Conservation (phyloP, 2,329 filamentous ascomycete species). For the Aspergillus sp. region DNA sequence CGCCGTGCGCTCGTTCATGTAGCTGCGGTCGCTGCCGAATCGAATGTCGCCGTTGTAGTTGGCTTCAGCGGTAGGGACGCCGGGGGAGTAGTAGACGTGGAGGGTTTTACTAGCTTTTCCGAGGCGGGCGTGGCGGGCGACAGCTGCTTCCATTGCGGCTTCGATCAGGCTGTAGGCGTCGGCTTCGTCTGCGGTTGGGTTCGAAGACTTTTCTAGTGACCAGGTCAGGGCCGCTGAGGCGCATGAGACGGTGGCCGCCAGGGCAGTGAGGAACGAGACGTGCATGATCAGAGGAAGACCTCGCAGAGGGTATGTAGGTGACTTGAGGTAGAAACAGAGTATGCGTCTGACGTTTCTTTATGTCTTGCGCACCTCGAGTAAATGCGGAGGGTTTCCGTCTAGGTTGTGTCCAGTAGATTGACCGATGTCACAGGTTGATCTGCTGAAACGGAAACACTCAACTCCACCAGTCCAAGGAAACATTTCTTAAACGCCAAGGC, state of each 20-base stretch:
- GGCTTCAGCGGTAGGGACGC: constrained; percentile 8
- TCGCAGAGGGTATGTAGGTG: not conserved
- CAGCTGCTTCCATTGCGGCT: constrained; percentile 6
- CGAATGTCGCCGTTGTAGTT: constrained; percentile 7
- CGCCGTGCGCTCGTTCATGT: constrained; percentile 7
- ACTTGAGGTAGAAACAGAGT: not conserved
- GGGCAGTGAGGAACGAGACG: not conserved
- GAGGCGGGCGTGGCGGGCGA: constrained; percentile 7
- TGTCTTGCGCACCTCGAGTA: not conserved
- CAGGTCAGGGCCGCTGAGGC: constrained; percentile 1
- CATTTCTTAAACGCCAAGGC: not conserved
- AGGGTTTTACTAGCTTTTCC: constrained; percentile 3
- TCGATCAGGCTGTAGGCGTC: constrained; percentile 3
- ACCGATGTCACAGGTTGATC: not conserved
- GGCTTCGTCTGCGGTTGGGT: constrained; percentile 3
- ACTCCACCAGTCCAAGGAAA: not conserved
- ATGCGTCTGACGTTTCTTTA: not conserved
- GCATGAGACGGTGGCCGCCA: not conserved
- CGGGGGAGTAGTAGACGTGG: constrained; percentile 6
- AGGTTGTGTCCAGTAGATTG: not conserved
- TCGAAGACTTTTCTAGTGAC: not conserved
- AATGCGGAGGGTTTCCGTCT: not conserved
- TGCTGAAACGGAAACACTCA: not conserved
- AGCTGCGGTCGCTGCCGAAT: constrained; percentile 5
- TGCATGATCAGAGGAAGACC: not conserved